Evolutionary conservation across 2,329 filamentous ascomycete genomes (phyloP).

Genomic region (Pseudogymnoascus sp.): DNA sequence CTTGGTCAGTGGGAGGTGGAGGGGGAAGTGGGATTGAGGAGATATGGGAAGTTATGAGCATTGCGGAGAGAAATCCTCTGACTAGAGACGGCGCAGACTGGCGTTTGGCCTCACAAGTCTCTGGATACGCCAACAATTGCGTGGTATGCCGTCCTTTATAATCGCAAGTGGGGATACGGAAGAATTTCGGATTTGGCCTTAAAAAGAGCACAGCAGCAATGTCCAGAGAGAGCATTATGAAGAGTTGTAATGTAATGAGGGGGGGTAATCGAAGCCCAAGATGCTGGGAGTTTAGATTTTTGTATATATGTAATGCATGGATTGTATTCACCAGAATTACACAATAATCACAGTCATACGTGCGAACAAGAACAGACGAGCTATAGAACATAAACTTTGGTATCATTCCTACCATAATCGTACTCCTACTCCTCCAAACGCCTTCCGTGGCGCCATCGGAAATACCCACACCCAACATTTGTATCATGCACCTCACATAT

Average conservation of each 20-base stretch:
- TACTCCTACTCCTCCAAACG: background rate
- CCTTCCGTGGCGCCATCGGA: conserved; percentile 3
- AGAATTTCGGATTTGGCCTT: background rate
- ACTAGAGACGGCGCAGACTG: background rate
- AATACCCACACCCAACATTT: conserved; percentile 7
- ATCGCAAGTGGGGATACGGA: background rate
- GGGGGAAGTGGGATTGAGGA: background rate
- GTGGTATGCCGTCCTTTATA: background rate
- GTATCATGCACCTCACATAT: conserved; percentile 3
- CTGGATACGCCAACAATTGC: background rate
- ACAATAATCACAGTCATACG: background rate
- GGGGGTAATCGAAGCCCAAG: background rate
- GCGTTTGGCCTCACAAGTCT: background rate
- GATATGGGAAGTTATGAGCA: background rate
- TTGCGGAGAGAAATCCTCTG: background rate
- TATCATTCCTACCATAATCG: conserved; percentile 8
- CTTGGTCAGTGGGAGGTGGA: conserved; percentile 23
- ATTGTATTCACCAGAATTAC: background rate
- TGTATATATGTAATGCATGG: conserved; percentile 4
- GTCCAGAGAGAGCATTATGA: background rate
- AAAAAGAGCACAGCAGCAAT: background rate
- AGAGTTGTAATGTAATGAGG: background rate
- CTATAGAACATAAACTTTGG: conserved; percentile 1
- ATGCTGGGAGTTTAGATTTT: background rate
- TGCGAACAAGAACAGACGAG: background rate